Evolutionary conservation across 78 protist species (phyloP), one percentile per base, ranked within the genome.

Genomic region (Guillardia theta): DNA sequence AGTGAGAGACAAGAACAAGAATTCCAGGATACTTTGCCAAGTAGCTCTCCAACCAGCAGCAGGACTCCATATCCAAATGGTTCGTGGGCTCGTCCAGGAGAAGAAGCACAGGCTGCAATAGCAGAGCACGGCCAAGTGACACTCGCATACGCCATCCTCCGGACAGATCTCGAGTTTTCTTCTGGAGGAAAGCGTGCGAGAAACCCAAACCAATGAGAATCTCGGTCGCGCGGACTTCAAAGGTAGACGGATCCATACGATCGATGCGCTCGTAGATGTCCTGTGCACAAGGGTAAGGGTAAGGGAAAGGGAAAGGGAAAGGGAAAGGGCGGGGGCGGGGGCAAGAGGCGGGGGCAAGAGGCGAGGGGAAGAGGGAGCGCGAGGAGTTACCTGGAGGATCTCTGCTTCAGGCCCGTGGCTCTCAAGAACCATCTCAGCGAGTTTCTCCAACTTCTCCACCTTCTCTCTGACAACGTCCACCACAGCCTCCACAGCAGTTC

Each of bases 121-220:
- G 97, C 12, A 97, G 94, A 30, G 98, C 98, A 21, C 96, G 95
- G 0, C 98, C 98, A 10, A 98, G 94, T 37, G 99, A 70, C 47
- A 98, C 96, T 43, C 99, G 95, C 99, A 98, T 98, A 37, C 99
- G 88, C 97, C 97, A 96, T 22, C 95, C 95, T 58, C 99, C 98
- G 33, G 98, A 97, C 44, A 97, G 94, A 62, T 95, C 97, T 64
- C 94, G 54, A 0, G 96, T 96, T 93, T 33, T 80, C 92, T 95
- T 94, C 48, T 18, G 21, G 30, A 78, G 90, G 48, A 78, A 78
- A 24, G 54, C 93, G n/a, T 50, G 87, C 92, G 64, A 94, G 96
- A 97, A 97, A 77, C 98, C 98, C n/a, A 97, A 95, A 80, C 98
- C 98, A 62, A 48, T 46, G 6, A 97, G 80, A 44, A 97, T 96